Base-by-base conservation (phyloP, 1,284 basidiomycete genomes). In the Puccinia sorghi region DNA sequence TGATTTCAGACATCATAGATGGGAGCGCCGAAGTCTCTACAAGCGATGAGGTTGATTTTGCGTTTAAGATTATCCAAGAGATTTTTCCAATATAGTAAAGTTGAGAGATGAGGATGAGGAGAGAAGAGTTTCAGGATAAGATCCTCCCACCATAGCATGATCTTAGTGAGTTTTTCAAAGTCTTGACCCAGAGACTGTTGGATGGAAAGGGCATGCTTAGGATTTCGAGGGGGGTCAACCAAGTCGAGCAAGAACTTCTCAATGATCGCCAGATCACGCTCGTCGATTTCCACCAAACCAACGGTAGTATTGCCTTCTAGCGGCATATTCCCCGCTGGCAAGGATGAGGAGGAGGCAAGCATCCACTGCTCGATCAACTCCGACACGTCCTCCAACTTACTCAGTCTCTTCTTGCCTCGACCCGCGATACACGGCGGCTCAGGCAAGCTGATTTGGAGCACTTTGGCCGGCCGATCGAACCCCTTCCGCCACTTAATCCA, bases 401-500 rank as follows among this genome's bases (percentile, higher is more conserved):
- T 67, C 39, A 76, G 27, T 7, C 46, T 52, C 39, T 76, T 69
- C 63, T 37, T n/a, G 12, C 61, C 64, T 39, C 41, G 46, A 32
- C 46, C 27, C 39, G 52, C 11, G 12, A 52, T 43, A 43, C 41
- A 67, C 12, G 74, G 63, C 22, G 25, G 57, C 25, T 64, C 57
- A n/a, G 61, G 41, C 9, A 74, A 17, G 27, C 48, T 48, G 48
- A 74, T 63, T 41, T 61, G n/a, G 32, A 74, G 59, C 6, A 64
- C 48, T 41, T 74, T 74, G 11, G 72, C 59, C 11, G 74, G 48
- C 41, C 37, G 20, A 57, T 41, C 74, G 52, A 67, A 76, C 37
- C 52, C 56, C n/a, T 76, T 57, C 37, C 74, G 54, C 74, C 74
- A 76, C 41, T 43, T 66, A n/a, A 46, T 76, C 74, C 74, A 76